These are phyloP conservation scores for Phytophthora pluvialis DNA, from an alignment of 352 stramenopile genomes.

Conservation along the genomic window DNA sequence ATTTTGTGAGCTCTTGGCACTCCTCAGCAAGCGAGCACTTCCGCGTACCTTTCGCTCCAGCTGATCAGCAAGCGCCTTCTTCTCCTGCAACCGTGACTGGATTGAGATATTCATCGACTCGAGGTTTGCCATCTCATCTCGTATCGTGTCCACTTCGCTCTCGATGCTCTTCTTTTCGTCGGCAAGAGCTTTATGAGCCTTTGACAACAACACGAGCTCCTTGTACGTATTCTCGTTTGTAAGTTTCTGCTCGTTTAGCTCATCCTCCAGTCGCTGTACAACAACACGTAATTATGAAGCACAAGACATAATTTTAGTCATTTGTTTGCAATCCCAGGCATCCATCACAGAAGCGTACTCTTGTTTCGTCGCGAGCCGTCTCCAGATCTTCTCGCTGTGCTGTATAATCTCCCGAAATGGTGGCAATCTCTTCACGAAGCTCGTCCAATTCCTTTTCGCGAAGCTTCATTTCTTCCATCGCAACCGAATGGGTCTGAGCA, in stretches of 20 bases:
- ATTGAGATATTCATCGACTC: constrained; percentile 69
- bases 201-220: constrained; percentile 79
- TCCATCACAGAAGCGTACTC: constrained; percentile 34
- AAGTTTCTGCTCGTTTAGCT: constrained; percentile 60
- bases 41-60: constrained; percentile 66
- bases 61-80: constrained; percentile 66
- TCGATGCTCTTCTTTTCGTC: constrained; percentile 67
- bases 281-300: background rate
- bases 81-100: constrained; percentile 64
- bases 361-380: constrained; percentile 53
- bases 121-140: constrained; percentile 56
- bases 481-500: constrained; percentile 63
- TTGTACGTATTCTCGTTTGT: constrained; percentile 79
- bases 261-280: constrained; percentile 60
- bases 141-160: constrained; percentile 52
- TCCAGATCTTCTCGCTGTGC: constrained; percentile 67
- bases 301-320: background rate
- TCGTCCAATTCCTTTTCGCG: constrained; percentile 63
- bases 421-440: constrained; percentile 68
- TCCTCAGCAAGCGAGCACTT: background rate
- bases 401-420: constrained; percentile 73
- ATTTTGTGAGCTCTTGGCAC: constrained; percentile 2
- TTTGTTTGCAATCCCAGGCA: background rate
- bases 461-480: constrained; percentile 64
- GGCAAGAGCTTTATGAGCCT: constrained; percentile 72